These are phyloP conservation scores for Pyrus pyrifolia DNA, from an alignment of 306 rosid genomes.

Conservation along the genomic window DNA sequence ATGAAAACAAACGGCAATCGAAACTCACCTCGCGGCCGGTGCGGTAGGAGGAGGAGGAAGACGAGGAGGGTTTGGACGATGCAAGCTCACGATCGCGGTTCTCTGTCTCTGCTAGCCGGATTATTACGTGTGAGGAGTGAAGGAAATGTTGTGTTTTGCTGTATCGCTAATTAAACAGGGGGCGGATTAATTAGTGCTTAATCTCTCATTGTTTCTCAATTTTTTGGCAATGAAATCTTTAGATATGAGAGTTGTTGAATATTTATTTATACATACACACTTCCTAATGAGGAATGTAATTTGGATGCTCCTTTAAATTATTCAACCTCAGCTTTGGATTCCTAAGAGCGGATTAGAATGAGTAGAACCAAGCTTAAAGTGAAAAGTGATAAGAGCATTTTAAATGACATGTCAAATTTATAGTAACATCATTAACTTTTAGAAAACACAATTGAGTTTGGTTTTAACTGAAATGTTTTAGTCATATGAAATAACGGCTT, in stretches of 20 bases:
- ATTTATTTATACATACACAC: background rate
- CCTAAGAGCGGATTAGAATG: too few species aligned
- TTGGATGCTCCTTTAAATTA: background rate
- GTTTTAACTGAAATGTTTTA: too few species aligned
- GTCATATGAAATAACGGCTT: too few species aligned
- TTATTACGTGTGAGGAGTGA: constrained; percentile 13
- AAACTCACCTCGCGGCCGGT: constrained; percentile 57
- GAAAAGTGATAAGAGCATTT: too few species aligned
- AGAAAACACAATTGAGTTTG: too few species aligned
- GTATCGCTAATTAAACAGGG: background rate
- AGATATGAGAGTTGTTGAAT: background rate
- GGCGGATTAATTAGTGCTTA: too few species aligned
- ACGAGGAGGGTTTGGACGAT: constrained; percentile 45
- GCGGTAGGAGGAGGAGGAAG: constrained; percentile 42
- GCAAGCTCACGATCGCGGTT: background rate
- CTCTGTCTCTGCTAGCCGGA: constrained; percentile 50
- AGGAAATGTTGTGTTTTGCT: constrained; percentile 4
- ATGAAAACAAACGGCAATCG: background rate
- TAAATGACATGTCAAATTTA: too few species aligned
- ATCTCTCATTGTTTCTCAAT: too few species aligned
- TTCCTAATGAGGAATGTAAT: background rate
- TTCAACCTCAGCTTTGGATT: background rate
- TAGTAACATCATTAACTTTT: too few species aligned
- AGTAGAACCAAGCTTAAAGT: too few species aligned
- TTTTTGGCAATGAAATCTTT: background rate